Base-by-base conservation (phyloP, 1,139 yeast species). In the Candida sp. region DNA sequence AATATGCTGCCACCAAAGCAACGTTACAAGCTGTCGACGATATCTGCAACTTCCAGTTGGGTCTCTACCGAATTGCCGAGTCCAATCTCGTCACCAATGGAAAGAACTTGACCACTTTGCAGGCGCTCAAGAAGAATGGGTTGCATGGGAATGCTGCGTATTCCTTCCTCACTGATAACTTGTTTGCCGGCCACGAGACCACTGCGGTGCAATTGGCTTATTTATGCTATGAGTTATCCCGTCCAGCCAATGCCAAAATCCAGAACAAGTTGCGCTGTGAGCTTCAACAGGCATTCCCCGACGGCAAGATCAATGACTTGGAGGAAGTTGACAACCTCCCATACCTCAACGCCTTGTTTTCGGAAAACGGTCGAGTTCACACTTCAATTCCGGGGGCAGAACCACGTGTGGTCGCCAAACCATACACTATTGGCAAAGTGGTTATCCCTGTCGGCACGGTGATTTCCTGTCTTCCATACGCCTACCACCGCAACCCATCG, bases 371-470 rank as follows among this genome's bases (percentile, higher is more conserved):
- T 17, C 69, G 93, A 48, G 70, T 86, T 0, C 90, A 86, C 65
- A 73, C 90, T 1, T 86, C 91, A 0, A 87, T 87, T 55, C 93
- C 93, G 0, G 92, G 92, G 0, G 83, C 87, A 39, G 91, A 86
- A 62, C 92, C 92, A 2, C 67, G 93, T 41, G 64, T 79, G 5
- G 83, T 80, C 7, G 69, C 68, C 51, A 58, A 61, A 46, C 57
- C 62, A 4, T 70, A 71, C 49, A 53, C 57, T 4, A 62, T 68
- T 6, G 49, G 51, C 0, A 17, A 41, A 5, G 22, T 22, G 7
- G 53, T 59, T 0, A 63, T 73, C 1, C 90, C 92, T 0, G 67
- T 58, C 12, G 86, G 85, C 0, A 85, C 88, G 0, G 68, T 75
- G 2, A 81, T 87, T 5, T 83, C 89, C 0, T 80, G 82, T 62